Base-by-base conservation (phyloP, 2,329 filamentous ascomycete species). In the Claviceps quebecensis region DNA sequence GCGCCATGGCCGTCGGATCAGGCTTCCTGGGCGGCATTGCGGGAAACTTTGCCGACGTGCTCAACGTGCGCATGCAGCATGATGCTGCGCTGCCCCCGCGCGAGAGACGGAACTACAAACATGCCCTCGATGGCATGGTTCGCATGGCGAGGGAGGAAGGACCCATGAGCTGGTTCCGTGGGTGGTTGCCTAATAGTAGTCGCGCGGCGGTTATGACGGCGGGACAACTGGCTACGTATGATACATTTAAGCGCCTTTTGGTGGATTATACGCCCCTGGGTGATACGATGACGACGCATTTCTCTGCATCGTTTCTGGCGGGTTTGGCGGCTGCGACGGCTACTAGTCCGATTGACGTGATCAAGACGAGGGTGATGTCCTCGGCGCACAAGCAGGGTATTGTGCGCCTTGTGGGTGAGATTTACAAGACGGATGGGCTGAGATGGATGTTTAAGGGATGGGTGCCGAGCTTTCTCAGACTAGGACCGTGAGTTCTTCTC, bases 21-120 rank as follows among this genome's bases (percentile, higher is more conserved):
- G 93, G 93, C 49, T 87, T 96, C 64, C 69, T 94, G 2, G 93
- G 93, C 55, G 93, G 93, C 48, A 71, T 97, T 46, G 86, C 84
- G 5, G 93, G 93, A 57, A 98, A 97, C 70, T 89, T 90, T 2
- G 91, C 90, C 57, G 93, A 98, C 66, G 89, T 98, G 37, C 76
- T 96, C 62, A 98, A 98, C 69, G 93, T 98, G 48, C 87, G 93
- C 58, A 98, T 98, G 93, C 93, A 98, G 71, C 87, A 95, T 69
- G 93, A 84, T 62, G 83, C 86, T 2, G 81, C 88, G 0, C 79
- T 96, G 1, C 86, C 89, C 0, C 61, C 70, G 1, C 76, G 76
- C 5, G 73, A 94, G 62, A 81, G 87, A 47, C 80, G 91, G 52
- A 93, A 95, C 68, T 98, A 98, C 72, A 84, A 81, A 56, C 79